Percentiles rank a stretch among this genome's conserved stretches.
Conservation (phyloP, 768 basidiomycete genomes). For the Russula emetica region DNA sequence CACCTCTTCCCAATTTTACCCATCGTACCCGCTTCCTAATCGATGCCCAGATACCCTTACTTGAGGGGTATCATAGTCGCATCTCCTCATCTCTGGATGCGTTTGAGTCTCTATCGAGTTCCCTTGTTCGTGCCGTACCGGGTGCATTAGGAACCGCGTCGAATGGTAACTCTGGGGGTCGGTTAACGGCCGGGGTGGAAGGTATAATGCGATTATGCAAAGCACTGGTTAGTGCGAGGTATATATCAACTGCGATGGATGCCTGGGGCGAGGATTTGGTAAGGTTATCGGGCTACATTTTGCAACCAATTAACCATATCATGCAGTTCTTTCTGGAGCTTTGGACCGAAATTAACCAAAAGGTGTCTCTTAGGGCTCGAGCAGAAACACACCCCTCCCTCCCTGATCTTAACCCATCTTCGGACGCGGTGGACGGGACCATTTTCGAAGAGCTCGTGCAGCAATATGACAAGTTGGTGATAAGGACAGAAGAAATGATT, state of each 20-base stretch:
- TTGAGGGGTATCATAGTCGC: conserved; percentile 71
- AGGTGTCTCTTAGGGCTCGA: conserved; percentile 52
- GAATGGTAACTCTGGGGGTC: conserved; percentile 36
- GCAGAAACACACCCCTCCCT: conserved; percentile 48
- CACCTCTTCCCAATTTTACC: conserved; percentile 69
- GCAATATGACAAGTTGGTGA: conserved; percentile 55
- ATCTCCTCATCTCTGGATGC: conserved; percentile 86
- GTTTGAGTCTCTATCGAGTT: conserved; percentile 86
- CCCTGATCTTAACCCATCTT: conserved; percentile 41
- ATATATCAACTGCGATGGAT: conserved; percentile 64
- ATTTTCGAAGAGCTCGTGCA: conserved; percentile 76
- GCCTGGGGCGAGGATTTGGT: conserved; percentile 91
- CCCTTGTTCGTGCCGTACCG: conserved; percentile 86
- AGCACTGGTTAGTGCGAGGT: conserved; percentile 76
- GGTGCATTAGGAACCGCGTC: conserved; percentile 70
- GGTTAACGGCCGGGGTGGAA: conserved; percentile 78
- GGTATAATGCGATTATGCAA: conserved; percentile 83
- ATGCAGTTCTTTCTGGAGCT: conserved; percentile 87
- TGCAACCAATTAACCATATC: not conserved
- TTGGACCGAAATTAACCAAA: conserved; percentile 71
- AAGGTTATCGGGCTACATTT: conserved; percentile 32
- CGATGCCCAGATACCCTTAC: conserved; percentile 76
- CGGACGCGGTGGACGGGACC: conserved; percentile 50
- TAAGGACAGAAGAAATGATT: conserved; percentile 84
- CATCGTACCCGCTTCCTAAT: conserved; percentile 84